These are phyloP conservation scores for Aspergillus felis DNA, from an alignment of 2,329 filamentous ascomycete species.

Conservation along the genomic window DNA sequence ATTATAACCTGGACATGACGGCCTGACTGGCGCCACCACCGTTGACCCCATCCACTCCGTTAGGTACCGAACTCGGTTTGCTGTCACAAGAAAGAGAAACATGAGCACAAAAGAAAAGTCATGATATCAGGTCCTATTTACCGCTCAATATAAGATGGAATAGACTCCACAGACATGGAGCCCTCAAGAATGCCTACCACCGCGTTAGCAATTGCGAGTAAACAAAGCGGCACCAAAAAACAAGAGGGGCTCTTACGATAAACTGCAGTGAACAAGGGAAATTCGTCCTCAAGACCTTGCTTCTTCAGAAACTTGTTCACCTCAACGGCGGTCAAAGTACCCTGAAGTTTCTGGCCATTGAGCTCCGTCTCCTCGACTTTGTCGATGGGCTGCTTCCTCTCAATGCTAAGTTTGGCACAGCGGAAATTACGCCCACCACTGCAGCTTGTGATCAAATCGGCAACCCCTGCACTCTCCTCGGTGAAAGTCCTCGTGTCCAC, in stretches of 20 bases:
- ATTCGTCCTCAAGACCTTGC: slow-evolving; percentile 72
- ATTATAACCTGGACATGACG: slow-evolving; percentile 16
- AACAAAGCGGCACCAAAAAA: slow-evolving; percentile 1
- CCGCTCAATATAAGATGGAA: slow-evolving; percentile 63
- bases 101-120: slow-evolving; percentile 1
- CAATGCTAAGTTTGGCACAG: slow-evolving; percentile 82
- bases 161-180: slow-evolving; percentile 71
- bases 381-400: slow-evolving; percentile 72
- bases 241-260: slow-evolving; percentile 47
- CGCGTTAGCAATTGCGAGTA: slow-evolving; percentile 17
- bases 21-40: slow-evolving; percentile 10
- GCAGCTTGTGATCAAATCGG: slow-evolving; percentile 92
- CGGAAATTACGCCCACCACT: slow-evolving; percentile 89
- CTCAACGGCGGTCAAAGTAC: slow-evolving; percentile 85
- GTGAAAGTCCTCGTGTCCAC: slow-evolving; percentile 84
- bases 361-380: slow-evolving; percentile 87
- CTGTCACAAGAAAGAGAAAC: slow-evolving; percentile 12
- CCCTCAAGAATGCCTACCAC: slow-evolving; percentile 67
- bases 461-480: slow-evolving; percentile 92
- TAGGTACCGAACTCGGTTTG: slow-evolving; percentile 13
- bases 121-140: slow-evolving; percentile 24
- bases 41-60: slow-evolving; percentile 6
- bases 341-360: slow-evolving; percentile 96
- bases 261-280: slow-evolving; percentile 89
- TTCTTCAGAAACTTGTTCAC: slow-evolving; percentile 84